Evolutionary conservation across 2,329 filamentous ascomycete species (phyloP), one percentile per base, ranked within the genome.

Genomic region (Arthrobotrys iridis): DNA sequence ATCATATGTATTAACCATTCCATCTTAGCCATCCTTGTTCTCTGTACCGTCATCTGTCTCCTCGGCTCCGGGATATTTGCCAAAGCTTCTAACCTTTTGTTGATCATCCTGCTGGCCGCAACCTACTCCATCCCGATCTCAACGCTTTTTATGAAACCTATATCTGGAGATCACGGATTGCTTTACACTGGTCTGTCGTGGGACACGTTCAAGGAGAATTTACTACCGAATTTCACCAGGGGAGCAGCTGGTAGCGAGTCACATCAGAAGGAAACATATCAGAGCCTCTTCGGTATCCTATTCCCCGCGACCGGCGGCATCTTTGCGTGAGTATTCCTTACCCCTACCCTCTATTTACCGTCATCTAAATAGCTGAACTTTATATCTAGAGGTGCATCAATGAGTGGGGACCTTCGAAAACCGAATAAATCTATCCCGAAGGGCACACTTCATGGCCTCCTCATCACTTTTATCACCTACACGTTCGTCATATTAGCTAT

Each of bases 391-490:
- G 93, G 93, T 15, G 93, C 93, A 4, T 94, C 91, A 78, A 96
- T 96, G 93, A 96, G 92, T 5, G 93, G 93, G 15, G 92, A 96
- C 80, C 82, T 96, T 57, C 90, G 87, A 76, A 90, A 93, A 77
- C 93, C 93, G 0, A 94, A 91, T 84, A 92, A 89, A 81, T 88
- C 92, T 0, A 96, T 96, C 62, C 93, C 93, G 0, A 90, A 88
- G 76, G 93, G 93, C n/a, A 96, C 93, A 0, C 83, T 96, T 0
- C 91, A 88, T 82, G 92, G 92, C 1, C 88, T 94, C 81, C 83
- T 87, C 8, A 86, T 93, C 22, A 96, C 93, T 0, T 91, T 96
- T 78, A 81, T 90, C 64, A 85, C 90, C 4, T 96, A 96, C 80
- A 83, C 91, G 5, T 79, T 93, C 24, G 92, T 96, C 55, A 90